A percentile compares a stretch with the other conserved stretches of the same genome.
Conservation (phyloP, 371 early-diverging fungal species). For the Sanchytrium tribonematis region DNA sequence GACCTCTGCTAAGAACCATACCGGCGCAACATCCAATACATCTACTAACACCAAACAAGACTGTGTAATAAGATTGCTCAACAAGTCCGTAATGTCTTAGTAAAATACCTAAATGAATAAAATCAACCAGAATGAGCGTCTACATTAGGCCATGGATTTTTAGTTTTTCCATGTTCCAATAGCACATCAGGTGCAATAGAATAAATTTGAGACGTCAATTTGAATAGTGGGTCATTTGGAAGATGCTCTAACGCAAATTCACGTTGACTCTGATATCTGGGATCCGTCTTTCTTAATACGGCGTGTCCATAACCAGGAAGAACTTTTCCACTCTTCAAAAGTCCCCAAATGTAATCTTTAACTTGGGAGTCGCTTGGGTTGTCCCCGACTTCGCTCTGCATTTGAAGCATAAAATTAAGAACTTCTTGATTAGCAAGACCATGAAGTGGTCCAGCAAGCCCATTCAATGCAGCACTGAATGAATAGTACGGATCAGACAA, state of each 20-base stretch:
- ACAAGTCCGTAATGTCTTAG: constrained; percentile 68
- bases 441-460: constrained; percentile 94
- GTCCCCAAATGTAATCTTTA: constrained; percentile 81
- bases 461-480: constrained; percentile 86
- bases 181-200: constrained; percentile 83
- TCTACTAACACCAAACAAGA: constrained; percentile 91
- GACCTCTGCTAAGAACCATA: constrained; percentile 84
- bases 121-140: constrained; percentile 95
- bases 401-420: constrained; percentile 77
- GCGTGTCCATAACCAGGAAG: constrained; percentile 97
- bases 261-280: constrained; percentile 90
- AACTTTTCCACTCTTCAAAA: constrained; percentile 78
- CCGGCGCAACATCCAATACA: constrained; percentile 75
- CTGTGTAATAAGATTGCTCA: constrained; percentile 96
- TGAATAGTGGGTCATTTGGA: constrained; percentile 81
- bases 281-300: constrained; percentile 88
- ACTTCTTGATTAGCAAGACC: constrained; percentile 98
- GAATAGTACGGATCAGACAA: constrained; percentile 93
- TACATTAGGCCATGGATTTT: constrained; percentile 98
- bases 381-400: constrained; percentile 51
- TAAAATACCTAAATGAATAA: constrained; percentile 18
- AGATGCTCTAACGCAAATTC: constrained; percentile 94
- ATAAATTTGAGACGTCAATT: constrained; percentile 78
- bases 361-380: constrained; percentile 67
- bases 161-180: constrained; percentile 95